Conservation (phyloP, 176 grass and related monocot species). For the Zizania latifolia region DNA sequence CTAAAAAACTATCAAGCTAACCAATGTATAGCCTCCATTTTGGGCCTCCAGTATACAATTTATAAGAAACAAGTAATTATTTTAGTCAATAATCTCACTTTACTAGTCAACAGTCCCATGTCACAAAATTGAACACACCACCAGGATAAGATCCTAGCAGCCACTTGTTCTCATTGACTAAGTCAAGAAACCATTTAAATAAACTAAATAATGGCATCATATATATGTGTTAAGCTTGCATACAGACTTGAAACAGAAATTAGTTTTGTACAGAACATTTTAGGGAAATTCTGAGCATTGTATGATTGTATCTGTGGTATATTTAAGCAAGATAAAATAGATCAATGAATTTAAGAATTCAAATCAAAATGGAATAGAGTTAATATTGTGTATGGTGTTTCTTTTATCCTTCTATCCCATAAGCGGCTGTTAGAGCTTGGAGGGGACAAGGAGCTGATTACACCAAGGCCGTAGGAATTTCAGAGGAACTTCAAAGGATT, state of each 20-base stretch:
- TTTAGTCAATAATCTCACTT: constrained; percentile 2
- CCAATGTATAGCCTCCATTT: background rate
- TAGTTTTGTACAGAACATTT: background rate
- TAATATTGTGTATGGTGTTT: background rate
- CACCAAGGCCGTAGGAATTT: background rate
- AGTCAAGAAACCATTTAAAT: constrained; percentile 20
- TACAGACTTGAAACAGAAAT: background rate
- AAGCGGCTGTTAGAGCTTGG: background rate
- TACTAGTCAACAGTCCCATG: background rate
- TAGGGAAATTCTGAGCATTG: background rate
- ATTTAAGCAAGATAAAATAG: background rate
- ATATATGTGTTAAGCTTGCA: background rate
- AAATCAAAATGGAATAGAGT: background rate
- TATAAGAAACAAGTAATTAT: background rate
- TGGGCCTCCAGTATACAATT: background rate
- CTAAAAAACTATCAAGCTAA: background rate
- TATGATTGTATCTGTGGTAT: background rate
- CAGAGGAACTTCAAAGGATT: no score
- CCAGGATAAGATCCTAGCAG: background rate
- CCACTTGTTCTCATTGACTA: background rate
- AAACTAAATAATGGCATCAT: background rate
- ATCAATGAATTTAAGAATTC: background rate
- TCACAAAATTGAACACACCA: background rate
- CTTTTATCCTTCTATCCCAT: background rate
- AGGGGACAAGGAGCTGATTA: background rate